Evolutionary conservation across 305 asterid species (phyloP).

Genomic region (Rubia peregrina): DNA sequence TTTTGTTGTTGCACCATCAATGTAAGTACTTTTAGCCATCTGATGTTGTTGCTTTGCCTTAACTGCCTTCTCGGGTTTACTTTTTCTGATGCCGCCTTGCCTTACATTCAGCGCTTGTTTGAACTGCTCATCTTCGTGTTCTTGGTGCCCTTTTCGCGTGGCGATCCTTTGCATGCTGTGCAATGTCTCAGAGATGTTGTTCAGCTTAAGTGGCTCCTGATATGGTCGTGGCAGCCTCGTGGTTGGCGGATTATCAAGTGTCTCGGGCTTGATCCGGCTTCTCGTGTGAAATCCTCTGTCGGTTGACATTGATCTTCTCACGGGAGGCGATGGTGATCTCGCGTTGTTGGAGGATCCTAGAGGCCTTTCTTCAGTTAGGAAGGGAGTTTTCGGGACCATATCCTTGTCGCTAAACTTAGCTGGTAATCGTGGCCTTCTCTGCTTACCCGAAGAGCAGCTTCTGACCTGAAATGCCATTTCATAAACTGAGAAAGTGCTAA

Average conservation of each 20-base stretch:
- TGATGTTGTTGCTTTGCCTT: constrained; percentile 47
- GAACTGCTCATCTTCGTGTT: constrained; percentile 61
- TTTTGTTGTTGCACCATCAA: constrained; percentile 31
- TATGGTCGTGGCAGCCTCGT: constrained; percentile 34
- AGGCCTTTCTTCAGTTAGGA: constrained; percentile 47
- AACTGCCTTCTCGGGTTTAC: constrained; percentile 45
- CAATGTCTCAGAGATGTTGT: constrained; percentile 43
- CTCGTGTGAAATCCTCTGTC: constrained; percentile 52
- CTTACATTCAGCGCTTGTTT: constrained; percentile 59
- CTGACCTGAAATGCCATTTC: constrained; percentile 42
- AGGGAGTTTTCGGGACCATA: constrained; percentile 38
- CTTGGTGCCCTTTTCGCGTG: constrained; percentile 41
- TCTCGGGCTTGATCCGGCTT: constrained; percentile 47
- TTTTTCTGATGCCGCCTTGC: constrained; percentile 63
- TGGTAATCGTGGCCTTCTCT: constrained; percentile 57
- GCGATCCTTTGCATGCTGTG: constrained; percentile 46
- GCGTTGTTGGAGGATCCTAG: constrained; percentile 29
- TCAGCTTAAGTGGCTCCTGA: constrained; percentile 37
- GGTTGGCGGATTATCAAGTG: constrained; percentile 49
- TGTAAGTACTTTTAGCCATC: constrained; percentile 35
- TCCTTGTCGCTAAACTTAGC: constrained; percentile 79
- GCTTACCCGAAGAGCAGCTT: constrained; percentile 72
- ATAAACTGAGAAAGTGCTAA: not conserved
- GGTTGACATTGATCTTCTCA: constrained; percentile 79
- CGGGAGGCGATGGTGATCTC: constrained; percentile 79